Evolutionary conservation across 192 early-diverging fungal species (phyloP), one percentile per base, ranked within the genome.

Genomic region (Umbelopsis sp.): DNA sequence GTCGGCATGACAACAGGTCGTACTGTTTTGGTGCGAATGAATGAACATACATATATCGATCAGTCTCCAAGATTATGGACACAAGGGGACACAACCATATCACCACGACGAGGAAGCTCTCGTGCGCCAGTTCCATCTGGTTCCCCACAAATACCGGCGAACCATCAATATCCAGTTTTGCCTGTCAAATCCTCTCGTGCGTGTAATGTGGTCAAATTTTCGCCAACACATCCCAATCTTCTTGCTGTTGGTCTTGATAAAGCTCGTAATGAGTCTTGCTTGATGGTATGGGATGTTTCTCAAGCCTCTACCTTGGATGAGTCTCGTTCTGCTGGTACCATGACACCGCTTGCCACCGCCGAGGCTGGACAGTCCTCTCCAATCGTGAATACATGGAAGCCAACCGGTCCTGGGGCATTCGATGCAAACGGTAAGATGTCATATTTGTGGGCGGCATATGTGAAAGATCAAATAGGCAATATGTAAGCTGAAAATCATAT

Each of bases 281-380:
- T 94, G 45, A 77, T 91, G 70, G 85, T 95, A 3, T 95, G 92
- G 92, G 91, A 95, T 81, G 74, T 91, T 4, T 87, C 86, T 56
- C 76, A 82, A 65, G 80, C 87, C 21, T 68, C 56, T 34, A 62
- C 16, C 20, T 62, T 62, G 31, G 56, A 62, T 1, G 56, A 62
- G 6, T 62, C 56, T 12, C 26, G 31, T 20, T 36, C 56, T 34
- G 29, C 56, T 17, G 56, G 56, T 26, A 20, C 56, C 4, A 62
- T 62, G 56, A 62, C 56, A 34, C 56, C 56, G 26, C 16, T 62
- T 62, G 29, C 26, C 17, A 34, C 56, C 14, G 56, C 29, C 0
- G 56, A 62, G 16, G 10, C 20, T 0, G 56, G 56, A 34, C 17
- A 34, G 20, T 62, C 29, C 29, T 29, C 56, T 9, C 56, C 32